Percentiles rank a stretch among this genome's conserved stretches.
Conservation (phyloP, 805 yeast genomes). For the Candida silvatica region DNA sequence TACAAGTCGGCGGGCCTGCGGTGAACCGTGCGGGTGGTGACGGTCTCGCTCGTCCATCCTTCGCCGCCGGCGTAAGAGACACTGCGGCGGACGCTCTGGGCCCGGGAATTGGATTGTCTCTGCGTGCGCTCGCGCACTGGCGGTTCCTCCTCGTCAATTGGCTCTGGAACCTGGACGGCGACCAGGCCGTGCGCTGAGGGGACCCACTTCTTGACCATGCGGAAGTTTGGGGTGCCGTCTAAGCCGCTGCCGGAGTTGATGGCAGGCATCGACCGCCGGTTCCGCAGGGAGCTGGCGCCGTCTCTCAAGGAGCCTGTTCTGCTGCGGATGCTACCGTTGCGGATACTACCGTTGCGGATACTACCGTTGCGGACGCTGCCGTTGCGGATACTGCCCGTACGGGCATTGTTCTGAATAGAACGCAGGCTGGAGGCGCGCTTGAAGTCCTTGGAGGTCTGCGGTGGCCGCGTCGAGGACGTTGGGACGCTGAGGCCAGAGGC, state of each 20-base stretch:
- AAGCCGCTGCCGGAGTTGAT: not conserved
- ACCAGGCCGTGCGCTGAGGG: constrained; percentile 70
- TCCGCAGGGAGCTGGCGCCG: not conserved
- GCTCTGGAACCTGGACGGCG: constrained; percentile 58
- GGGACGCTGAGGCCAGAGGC: constrained; percentile 24
- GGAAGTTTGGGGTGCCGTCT: not conserved
- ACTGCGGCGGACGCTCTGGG: not conserved
- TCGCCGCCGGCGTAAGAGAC: not conserved
- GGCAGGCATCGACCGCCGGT: constrained; percentile 1
- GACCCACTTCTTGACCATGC: constrained; percentile 57
- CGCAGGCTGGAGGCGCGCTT: constrained; percentile 7
- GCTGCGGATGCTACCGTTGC: constrained; percentile 8
- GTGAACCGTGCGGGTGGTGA: not conserved
- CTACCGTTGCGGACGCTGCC: constrained; percentile 7
- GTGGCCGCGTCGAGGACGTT: constrained; percentile 9
- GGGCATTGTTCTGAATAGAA: constrained; percentile 16
- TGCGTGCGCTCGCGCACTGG: not conserved
- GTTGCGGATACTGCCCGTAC: constrained; percentile 11
- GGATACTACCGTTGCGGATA: constrained; percentile 12
- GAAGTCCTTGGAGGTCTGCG: constrained; percentile 14
- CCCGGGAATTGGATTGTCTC: not conserved
- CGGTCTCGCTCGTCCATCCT: not conserved
- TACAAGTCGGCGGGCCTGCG: too few species aligned
- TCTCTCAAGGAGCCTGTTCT: constrained; percentile 12
- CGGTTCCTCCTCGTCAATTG: constrained; percentile 4